Conservation (phyloP, 2,329 filamentous ascomycete species). For the Lecanosticta acicola region DNA sequence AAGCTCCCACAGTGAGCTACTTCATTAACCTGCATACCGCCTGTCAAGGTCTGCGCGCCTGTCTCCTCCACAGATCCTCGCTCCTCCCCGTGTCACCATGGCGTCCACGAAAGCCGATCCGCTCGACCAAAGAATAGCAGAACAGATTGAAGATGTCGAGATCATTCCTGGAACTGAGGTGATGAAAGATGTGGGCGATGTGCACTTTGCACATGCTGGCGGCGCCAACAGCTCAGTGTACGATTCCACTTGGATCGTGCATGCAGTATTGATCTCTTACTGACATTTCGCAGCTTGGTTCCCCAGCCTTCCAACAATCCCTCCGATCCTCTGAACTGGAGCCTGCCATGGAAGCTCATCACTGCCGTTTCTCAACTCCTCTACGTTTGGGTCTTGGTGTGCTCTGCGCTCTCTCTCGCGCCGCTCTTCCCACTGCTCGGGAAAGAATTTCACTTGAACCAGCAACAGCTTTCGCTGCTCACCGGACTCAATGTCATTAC, state of each 20-base stretch:
- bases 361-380: slow-evolving; percentile 37
- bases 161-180: slow-evolving; percentile 29
- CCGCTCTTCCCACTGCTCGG: slow-evolving; percentile 42
- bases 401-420: slow-evolving; percentile 39
- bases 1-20: too few species aligned
- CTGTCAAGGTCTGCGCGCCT: background rate
- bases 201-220: slow-evolving; percentile 26
- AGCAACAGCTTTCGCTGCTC: slow-evolving; percentile 38
- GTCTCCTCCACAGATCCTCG: background rate
- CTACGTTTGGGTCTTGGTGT: slow-evolving; percentile 41
- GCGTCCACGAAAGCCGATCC: slow-evolving; percentile 2
- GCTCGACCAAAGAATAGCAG: slow-evolving; percentile 14
- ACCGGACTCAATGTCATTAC: slow-evolving; percentile 43
- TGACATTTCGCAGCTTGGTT: slow-evolving; percentile 19
- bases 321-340: slow-evolving; percentile 29
- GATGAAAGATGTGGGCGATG: slow-evolving; percentile 26
- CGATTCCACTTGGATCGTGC: slow-evolving; percentile 2
- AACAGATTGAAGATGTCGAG: slow-evolving; percentile 24
- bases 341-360: slow-evolving; percentile 27
- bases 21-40: background rate
- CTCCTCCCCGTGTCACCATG: slow-evolving; percentile 2
- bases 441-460: slow-evolving; percentile 37
- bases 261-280: background rate
- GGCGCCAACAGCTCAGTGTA: slow-evolving; percentile 26
- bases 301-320: slow-evolving; percentile 25